Evolutionary conservation across 306 rosid species (phyloP).

Genomic region (Gleditsia sinensis): DNA sequence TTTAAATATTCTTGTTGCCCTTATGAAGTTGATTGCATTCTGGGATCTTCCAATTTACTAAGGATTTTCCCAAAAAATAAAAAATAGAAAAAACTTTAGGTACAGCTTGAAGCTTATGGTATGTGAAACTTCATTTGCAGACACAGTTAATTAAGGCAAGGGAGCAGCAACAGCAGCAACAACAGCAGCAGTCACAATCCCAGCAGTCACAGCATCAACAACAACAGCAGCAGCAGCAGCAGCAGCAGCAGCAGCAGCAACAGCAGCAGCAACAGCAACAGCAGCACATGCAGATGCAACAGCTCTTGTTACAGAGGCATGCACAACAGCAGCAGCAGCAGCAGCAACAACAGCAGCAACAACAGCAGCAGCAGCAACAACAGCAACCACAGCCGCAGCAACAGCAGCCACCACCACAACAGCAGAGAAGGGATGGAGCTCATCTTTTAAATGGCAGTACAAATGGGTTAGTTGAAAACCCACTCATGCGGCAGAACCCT

Average conservation of each 20-base stretch:
- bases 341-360: slow-evolving; percentile 67
- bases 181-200: slow-evolving; percentile 42
- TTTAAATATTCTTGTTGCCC: not conserved
- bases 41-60: slow-evolving; percentile 6
- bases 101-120: slow-evolving; percentile 39
- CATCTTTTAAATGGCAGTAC: slow-evolving; percentile 79
- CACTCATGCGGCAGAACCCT: slow-evolving; percentile 68
- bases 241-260: slow-evolving; percentile 50
- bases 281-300: slow-evolving; percentile 86
- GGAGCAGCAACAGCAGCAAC: slow-evolving; percentile 79
- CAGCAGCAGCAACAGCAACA: slow-evolving; percentile 73
- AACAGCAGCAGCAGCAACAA: slow-evolving; percentile 55
- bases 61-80: not conserved
- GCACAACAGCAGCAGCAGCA: slow-evolving; percentile 71
- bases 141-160: slow-evolving; percentile 87
- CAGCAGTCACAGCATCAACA: slow-evolving; percentile 53
- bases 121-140: slow-evolving; percentile 48
- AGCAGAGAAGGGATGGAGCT: slow-evolving; percentile 88
- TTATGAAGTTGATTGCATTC: slow-evolving; percentile 16
- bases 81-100: slow-evolving; percentile 7
- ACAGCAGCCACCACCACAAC: slow-evolving; percentile 52
- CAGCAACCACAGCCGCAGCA: slow-evolving; percentile 57
- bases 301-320: slow-evolving; percentile 66
- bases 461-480: slow-evolving; percentile 85
- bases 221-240: slow-evolving; percentile 48